Evolutionary conservation across 2,329 filamentous ascomycete genomes (phyloP).

Genomic region (Verticillium nonalfalfae): DNA sequence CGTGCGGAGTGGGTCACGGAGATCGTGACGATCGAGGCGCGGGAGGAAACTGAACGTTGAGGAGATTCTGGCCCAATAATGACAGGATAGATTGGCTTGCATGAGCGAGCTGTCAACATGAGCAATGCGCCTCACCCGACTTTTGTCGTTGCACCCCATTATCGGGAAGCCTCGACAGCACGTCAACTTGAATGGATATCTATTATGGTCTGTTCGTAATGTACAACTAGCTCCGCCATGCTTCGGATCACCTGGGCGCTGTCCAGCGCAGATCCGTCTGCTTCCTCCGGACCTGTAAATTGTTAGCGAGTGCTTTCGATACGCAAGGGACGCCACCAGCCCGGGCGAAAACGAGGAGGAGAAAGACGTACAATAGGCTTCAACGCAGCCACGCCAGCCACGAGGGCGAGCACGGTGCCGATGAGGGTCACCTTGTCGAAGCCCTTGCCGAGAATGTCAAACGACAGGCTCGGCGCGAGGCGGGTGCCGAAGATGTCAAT

Average conservation of each 20-base stretch:
- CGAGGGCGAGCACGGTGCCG: constrained; percentile 74
- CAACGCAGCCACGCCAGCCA: constrained; percentile 68
- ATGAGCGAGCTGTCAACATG: too few species aligned
- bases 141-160: too few species aligned
- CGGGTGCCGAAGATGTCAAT: constrained; percentile 83
- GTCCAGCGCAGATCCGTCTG: constrained; percentile 63
- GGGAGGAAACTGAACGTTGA: too few species aligned
- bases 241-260: constrained; percentile 19
- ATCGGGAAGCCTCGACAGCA: neutral
- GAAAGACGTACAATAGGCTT: constrained; percentile 69
- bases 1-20: too few species aligned
- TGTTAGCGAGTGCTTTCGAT: constrained; percentile 17
- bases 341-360: neutral
- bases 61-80: too few species aligned
- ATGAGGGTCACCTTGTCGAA: constrained; percentile 89
- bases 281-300: constrained; percentile 51
- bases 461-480: constrained; percentile 79
- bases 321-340: too few species aligned
- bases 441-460: constrained; percentile 87
- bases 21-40: too few species aligned
- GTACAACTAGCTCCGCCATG: neutral
- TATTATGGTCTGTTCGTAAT: neutral
- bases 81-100: too few species aligned
- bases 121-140: too few species aligned
- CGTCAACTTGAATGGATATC: neutral